These are phyloP conservation scores for Ceratobasidium sp. DNA, from an alignment of 1,284 basidiomycete genomes.

Conservation along the genomic window DNA sequence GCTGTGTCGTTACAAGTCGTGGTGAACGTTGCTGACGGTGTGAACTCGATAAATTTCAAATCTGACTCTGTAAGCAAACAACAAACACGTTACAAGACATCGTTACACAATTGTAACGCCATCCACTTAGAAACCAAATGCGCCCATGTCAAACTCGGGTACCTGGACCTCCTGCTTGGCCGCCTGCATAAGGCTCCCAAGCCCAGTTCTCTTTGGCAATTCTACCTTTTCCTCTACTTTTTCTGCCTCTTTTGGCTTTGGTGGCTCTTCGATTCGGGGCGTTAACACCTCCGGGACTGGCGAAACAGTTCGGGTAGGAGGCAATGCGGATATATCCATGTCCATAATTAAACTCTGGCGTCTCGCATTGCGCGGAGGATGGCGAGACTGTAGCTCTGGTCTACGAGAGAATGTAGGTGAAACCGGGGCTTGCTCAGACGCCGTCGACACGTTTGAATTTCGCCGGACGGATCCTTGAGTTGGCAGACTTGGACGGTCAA, in stretches of 20 bases:
- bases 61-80: constrained; percentile 9
- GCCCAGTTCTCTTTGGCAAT: constrained; percentile 68
- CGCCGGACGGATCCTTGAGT: constrained; percentile 30
- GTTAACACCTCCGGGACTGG: constrained; percentile 47
- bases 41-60: constrained; percentile 18
- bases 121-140: constrained; percentile 60
- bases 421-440: constrained; percentile 25
- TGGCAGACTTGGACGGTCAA: constrained; percentile 71
- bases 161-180: constrained; percentile 87
- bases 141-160: constrained; percentile 84
- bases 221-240: constrained; percentile 52
- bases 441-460: constrained; percentile 35
- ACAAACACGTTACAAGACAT: not conserved
- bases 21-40: constrained; percentile 39
- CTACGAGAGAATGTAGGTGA: constrained; percentile 40
- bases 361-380: constrained; percentile 33
- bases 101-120: not conserved
- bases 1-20: constrained; percentile 38
- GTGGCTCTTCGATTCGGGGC: constrained; percentile 4
- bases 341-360: constrained; percentile 63
- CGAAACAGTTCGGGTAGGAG: constrained; percentile 64
- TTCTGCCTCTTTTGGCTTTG: constrained; percentile 12
- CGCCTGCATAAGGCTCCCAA: constrained; percentile 83
- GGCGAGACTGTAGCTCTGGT: constrained; percentile 35
- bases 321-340: constrained; percentile 76